Percentiles rank a stretch among this genome's conserved stretches.
phyloP scores from a whole-genome alignment of 202 grass and related monocot species.

The Alloteropsis angusta region DNA sequence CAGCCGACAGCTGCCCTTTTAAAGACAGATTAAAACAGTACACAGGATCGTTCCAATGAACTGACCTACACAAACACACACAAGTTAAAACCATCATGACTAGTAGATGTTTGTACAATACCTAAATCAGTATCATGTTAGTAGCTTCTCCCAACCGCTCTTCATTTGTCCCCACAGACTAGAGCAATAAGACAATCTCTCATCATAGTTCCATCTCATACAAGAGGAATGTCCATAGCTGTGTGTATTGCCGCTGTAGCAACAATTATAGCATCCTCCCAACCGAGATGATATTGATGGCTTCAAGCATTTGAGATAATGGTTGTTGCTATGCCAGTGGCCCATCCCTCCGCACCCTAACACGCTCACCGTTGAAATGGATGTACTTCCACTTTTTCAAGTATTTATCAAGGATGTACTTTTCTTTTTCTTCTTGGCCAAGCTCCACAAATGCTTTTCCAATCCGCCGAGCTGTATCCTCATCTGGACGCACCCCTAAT shows the following conservation, averaged over 20 bases:
- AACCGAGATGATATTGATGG: not conserved
- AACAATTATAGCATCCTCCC: not conserved
- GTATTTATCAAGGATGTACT: constrained; percentile 55
- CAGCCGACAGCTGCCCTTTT: no score
- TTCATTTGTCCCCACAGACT: not conserved
- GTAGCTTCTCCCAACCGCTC: not conserved
- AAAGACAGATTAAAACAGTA: not conserved
- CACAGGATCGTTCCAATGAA: not conserved
- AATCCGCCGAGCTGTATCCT: constrained; percentile 73
- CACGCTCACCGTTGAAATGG: constrained; percentile 67
- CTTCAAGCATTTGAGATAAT: not conserved
- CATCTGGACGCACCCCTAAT: constrained; percentile 60
- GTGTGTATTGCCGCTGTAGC: not conserved
- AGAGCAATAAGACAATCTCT: not conserved
- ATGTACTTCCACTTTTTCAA: constrained; percentile 74
- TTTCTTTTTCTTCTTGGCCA: constrained; percentile 56
- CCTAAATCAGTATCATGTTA: not conserved
- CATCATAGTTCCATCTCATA: not conserved
- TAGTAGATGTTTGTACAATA: not conserved
- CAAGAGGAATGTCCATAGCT: not conserved
- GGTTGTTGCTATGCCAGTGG: constrained; percentile 21
- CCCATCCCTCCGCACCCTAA: constrained; percentile 37
- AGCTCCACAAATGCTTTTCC: constrained; percentile 52
- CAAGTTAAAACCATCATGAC: not conserved
- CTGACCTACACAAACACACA: not conserved